Base-by-base conservation (phyloP, 192 early-diverging fungal genomes). In the Spinellus fusiger region DNA sequence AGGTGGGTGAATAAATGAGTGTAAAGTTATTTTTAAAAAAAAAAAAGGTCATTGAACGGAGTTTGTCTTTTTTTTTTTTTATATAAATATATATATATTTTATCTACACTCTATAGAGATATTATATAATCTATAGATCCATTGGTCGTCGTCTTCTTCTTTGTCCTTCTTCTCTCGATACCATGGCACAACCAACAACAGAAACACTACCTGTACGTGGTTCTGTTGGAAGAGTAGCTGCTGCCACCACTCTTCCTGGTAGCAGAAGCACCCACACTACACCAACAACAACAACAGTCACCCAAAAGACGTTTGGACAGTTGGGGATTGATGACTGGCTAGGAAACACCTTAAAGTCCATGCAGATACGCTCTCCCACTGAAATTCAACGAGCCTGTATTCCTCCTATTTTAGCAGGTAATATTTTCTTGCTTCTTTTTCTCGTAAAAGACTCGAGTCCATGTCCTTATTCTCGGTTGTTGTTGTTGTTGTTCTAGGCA, bases 331-430 rank as follows among this genome's bases (percentile, higher is more conserved):
- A 86, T 53, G 62, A 65, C 5, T 99, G 95, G 95, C 79, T 99
- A 2, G 72, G 82, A 16, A 83, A 90, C 27, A 78, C 91, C 0
- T 75, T 98, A 15, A 70, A 77, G 16, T 76, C 85, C 4, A 85
- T 97, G 79, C 81, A 92, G n/a, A 95, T 99, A 29, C 73, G 69
- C 5, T 64, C 78, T 48, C 94, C 96, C 2, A 93, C 90, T 3
- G 95, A 96, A 73, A 99, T 99, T 70, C 96, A 99, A 62, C 75
- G 74, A 8, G 87, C 86, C 4, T 96, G 95, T 70, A 90, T 99
- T 28, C 83, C 80, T 0, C 76, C 84, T 44, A 89, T 93, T 27
- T 73, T 99, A 2, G 62, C 64, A 0, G 67, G 66, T 37, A 65
- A 34, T 9, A 37, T 37, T 9, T 9, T 9, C 35, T n/a, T 20